phyloP scores from a whole-genome alignment of 345 rosid genomes.

The Citrus sp. region DNA sequence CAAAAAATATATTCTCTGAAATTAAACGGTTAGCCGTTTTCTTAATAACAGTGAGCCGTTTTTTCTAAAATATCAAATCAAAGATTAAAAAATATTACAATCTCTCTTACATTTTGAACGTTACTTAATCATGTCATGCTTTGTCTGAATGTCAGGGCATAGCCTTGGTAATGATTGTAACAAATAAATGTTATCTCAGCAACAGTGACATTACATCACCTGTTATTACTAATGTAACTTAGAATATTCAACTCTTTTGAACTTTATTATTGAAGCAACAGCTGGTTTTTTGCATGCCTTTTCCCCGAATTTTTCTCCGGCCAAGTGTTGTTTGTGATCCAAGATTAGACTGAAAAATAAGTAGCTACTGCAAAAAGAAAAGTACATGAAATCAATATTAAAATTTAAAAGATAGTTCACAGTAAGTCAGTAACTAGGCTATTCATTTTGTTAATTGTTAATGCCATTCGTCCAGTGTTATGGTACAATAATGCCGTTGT shows the following conservation, averaged over 20 bases:
- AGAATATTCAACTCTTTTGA: not conserved
- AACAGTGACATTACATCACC: not conserved
- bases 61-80: no score
- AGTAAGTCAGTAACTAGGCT: not conserved
- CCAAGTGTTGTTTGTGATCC: not conserved
- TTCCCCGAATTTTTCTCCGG: not conserved
- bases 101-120: not conserved
- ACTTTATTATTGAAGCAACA: not conserved
- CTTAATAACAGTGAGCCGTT: no score
- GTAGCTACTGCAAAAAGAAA: not conserved
- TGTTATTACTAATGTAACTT: not conserved
- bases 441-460: no score
- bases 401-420: not conserved
- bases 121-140: not conserved
- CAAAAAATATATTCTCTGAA: rapidly evolving
- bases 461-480: no score
- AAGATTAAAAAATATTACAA: no score
- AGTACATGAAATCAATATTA: not conserved
- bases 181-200: not conserved
- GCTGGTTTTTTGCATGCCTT: not conserved
- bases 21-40: no score
- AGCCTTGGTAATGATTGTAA: not conserved
- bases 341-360: not conserved
- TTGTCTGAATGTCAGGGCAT: not conserved
- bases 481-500: no score